Percentiles rank a stretch among this genome's conserved stretches.
Evolutionary conservation across 345 rosid genomes (phyloP).

Genomic region (Lumnitzera littorea): DNA sequence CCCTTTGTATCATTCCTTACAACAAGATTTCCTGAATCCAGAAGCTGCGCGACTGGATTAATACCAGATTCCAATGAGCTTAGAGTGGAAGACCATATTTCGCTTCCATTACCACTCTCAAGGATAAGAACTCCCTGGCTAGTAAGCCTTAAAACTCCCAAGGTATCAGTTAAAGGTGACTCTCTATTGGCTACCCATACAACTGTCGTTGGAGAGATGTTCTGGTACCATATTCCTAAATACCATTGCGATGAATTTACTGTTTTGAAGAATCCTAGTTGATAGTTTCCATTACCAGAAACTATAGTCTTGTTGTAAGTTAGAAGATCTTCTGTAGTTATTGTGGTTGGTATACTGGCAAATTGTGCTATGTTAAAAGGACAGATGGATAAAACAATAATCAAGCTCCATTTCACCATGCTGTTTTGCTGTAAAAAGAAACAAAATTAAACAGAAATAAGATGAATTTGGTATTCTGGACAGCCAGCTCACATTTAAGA

Average conservation of each 20-base stretch:
- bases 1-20: neutral
- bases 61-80: neutral
- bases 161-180: slow-evolving; percentile 3
- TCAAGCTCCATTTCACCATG: no score
- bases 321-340: no score
- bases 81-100: neutral
- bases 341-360: neutral
- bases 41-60: slow-evolving; percentile 2
- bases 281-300: slow-evolving; percentile 7
- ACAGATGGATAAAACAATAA: neutral
- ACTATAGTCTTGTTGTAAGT: no score
- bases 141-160: neutral
- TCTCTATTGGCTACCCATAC: slow-evolving; percentile 22
- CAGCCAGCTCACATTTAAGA: no score
- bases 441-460: no score
- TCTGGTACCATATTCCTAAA: slow-evolving; percentile 17
- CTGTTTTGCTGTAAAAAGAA: no score
- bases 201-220: slow-evolving; percentile 1
- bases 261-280: slow-evolving; percentile 11
- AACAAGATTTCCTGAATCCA: slow-evolving; percentile 2
- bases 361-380: neutral
- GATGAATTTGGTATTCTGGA: no score
- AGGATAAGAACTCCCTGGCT: neutral
- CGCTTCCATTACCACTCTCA: neutral
- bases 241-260: slow-evolving; percentile 8